Percentiles rank a stretch among this genome's conserved stretches.
Conservation (phyloP, 1,139 yeast genomes). For the Pneumocystis oryctolagi region DNA sequence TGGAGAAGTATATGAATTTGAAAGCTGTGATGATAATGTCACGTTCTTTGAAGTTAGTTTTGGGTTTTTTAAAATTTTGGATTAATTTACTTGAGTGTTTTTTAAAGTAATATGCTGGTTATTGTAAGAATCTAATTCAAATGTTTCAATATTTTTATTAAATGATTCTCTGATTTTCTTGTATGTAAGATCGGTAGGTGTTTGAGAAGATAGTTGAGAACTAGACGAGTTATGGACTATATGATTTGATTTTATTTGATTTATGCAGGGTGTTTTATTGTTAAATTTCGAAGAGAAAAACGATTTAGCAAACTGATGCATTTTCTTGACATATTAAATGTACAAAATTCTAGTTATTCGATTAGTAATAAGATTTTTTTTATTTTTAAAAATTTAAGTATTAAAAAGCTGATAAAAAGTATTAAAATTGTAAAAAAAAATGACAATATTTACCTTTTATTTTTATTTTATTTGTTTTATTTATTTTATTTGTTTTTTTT, state of each 20-base stretch:
- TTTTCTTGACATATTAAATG: not conserved
- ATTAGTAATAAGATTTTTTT: not conserved
- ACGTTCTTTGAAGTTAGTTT: not conserved
- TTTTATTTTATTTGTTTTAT: not conserved
- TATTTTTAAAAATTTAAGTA: not conserved
- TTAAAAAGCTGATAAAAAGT: not conserved
- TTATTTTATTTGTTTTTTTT: not conserved
- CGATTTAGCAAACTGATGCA: not conserved
- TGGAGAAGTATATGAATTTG: not conserved
- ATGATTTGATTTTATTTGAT: not conserved
- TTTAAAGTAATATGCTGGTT: not conserved
- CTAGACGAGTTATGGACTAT: not conserved
- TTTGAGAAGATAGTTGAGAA: not conserved
- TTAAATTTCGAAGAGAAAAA: not conserved
- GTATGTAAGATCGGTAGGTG: not conserved
- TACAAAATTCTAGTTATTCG: not conserved
- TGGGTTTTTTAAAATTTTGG: not conserved
- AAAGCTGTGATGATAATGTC: not conserved
- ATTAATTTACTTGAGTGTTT: not conserved
- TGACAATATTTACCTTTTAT: not conserved
- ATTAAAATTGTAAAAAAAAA: not conserved
- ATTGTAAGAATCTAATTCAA: not conserved
- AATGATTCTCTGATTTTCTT: not conserved
- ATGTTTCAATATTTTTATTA: not conserved
- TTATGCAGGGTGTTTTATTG: not conserved